Conservation (phyloP, 2,329 filamentous ascomycete genomes). For the Talaromyces sp. region DNA sequence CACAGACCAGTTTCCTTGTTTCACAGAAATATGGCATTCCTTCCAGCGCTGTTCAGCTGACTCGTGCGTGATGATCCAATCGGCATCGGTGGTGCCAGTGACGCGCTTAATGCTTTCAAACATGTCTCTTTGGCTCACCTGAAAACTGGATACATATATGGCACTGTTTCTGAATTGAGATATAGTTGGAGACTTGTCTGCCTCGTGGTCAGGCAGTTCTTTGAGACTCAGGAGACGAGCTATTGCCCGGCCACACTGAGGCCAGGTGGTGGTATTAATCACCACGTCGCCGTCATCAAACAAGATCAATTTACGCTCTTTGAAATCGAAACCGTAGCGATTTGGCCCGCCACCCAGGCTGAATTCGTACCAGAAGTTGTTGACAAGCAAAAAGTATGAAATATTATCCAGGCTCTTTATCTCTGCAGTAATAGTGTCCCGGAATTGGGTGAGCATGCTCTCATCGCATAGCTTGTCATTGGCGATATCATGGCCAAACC, state of each 20-base stretch:
- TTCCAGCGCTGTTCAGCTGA: constrained; percentile 42
- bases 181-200: constrained; percentile 34
- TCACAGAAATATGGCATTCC: constrained; percentile 42
- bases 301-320: constrained; percentile 37
- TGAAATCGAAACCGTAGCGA: constrained; percentile 47
- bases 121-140: constrained; percentile 58
- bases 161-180: constrained; percentile 43
- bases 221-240: constrained; percentile 46
- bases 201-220: constrained; percentile 34
- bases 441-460: constrained; percentile 22
- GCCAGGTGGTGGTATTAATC: constrained; percentile 55
- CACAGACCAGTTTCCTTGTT: constrained; percentile 38
- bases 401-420: constrained; percentile 37
- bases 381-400: constrained; percentile 40
- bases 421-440: constrained; percentile 12
- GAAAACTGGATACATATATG: constrained; percentile 53
- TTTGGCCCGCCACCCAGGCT: constrained; percentile 34
- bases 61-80: constrained; percentile 56
- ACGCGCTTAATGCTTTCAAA: constrained; percentile 56
- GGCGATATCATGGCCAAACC: constrained; percentile 26
- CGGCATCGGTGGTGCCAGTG: constrained; percentile 49
- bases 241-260: constrained; percentile 50
- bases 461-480: constrained; percentile 30
- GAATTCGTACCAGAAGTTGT: constrained; percentile 52
- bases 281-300: constrained; percentile 53